These are phyloP conservation scores for Dichomitus squalens DNA, from an alignment of 1,284 basidiomycete species.

Conservation along the genomic window DNA sequence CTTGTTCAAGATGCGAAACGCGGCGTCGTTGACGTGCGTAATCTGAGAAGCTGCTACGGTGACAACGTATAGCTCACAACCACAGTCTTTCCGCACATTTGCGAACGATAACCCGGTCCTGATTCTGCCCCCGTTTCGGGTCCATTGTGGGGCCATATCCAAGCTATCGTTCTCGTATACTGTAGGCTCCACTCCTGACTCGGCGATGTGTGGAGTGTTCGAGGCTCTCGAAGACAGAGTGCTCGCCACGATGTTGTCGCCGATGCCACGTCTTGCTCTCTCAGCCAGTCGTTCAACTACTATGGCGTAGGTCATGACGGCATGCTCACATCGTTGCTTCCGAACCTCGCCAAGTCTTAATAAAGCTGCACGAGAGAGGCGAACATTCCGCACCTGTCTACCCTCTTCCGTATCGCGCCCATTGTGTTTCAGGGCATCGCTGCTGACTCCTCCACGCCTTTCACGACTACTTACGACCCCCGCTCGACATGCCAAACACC, in stretches of 20 bases:
- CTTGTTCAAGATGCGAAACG: too few relatives aligned
- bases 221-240: not conserved
- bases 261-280: not conserved
- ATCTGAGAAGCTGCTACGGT: too few relatives aligned
- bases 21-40: too few relatives aligned
- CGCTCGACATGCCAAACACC: not conserved
- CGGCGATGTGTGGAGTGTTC: not conserved
- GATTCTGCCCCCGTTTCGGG: not conserved
- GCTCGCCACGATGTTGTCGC: too few relatives aligned
- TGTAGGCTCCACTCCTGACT: not conserved
- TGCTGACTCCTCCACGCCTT: not conserved
- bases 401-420: not conserved
- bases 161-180: not conserved
- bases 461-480: not conserved
- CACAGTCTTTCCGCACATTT: too few relatives aligned
- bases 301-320: not conserved
- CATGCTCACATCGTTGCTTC: not conserved
- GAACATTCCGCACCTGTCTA: not conserved
- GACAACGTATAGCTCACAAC: too few relatives aligned
- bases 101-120: too few relatives aligned
- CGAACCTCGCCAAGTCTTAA: not conserved
- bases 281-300: not conserved
- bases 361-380: not conserved
- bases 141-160: not conserved
- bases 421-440: not conserved